Percentiles rank a stretch among this genome's conserved stretches.
Evolutionary conservation across 2,329 filamentous ascomycete genomes (phyloP).

Genomic region (Colletotrichum orbiculare): DNA sequence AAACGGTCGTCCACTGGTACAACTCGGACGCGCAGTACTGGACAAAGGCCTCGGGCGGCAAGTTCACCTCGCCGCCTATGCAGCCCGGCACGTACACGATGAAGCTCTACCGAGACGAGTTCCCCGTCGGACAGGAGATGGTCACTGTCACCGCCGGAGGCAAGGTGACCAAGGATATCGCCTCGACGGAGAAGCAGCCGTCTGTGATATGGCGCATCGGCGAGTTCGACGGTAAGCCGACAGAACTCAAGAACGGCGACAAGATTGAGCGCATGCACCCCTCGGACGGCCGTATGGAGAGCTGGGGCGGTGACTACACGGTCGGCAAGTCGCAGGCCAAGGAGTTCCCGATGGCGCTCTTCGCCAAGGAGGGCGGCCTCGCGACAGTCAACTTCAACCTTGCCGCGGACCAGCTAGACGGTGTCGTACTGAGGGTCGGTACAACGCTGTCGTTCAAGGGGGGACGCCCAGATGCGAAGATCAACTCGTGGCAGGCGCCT

Average conservation of each 20-base stretch:
- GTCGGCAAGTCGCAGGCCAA: conserved; percentile 58
- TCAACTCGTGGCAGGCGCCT: conserved; percentile 45
- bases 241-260: conserved; percentile 67
- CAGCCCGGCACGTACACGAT: conserved; percentile 70
- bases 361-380: conserved; percentile 58
- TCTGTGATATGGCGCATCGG: conserved; percentile 66
- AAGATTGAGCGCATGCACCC: conserved; percentile 70
- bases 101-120: conserved; percentile 67
- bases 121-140: conserved; percentile 58
- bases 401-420: conserved; percentile 51
- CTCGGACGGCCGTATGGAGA: conserved; percentile 63
- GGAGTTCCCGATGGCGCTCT: conserved; percentile 68
- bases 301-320: conserved; percentile 63
- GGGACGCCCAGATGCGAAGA: conserved; percentile 59
- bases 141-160: conserved; percentile 59
- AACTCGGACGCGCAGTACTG: conserved; percentile 69
- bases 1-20: conserved; percentile 68
- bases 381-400: conserved; percentile 63
- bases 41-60: conserved; percentile 59
- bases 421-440: conserved; percentile 64
- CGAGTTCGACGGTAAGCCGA: conserved; percentile 66
- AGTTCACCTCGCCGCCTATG: conserved; percentile 67
- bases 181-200: conserved; percentile 49
- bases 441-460: conserved; percentile 68
- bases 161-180: conserved; percentile 59